Percentiles rank a stretch among this genome's conserved stretches.
Conservation (phyloP, 495 filamentous ascomycete genomes). For the Chaetomium cochliodes region DNA sequence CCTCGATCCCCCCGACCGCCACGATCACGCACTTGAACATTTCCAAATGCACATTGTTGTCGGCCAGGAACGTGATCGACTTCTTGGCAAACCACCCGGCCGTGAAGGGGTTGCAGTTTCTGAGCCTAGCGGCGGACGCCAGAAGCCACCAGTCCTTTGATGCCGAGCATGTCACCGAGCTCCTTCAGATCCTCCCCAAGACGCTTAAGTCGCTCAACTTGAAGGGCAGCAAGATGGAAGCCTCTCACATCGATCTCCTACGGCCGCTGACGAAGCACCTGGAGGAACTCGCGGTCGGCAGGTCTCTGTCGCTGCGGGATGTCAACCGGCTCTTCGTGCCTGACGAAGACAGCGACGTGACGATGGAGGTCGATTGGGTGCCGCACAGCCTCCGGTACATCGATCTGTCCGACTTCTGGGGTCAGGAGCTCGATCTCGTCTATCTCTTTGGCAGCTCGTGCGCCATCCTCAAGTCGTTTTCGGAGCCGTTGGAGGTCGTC, state of each 20-base stretch:
- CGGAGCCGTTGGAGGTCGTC: constrained; percentile 74
- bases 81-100: constrained; percentile 75
- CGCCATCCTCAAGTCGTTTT: constrained; percentile 58
- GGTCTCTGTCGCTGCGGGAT: constrained; percentile 63
- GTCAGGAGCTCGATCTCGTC: constrained; percentile 57
- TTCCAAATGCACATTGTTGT: constrained; percentile 69
- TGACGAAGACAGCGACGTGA: constrained; percentile 40
- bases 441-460: constrained; percentile 61
- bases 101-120: constrained; percentile 63
- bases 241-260: constrained; percentile 62
- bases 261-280: constrained; percentile 74
- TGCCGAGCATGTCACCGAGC: constrained; percentile 59
- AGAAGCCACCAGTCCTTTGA: constrained; percentile 71
- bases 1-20: constrained; percentile 69
- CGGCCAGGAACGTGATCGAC: constrained; percentile 64
- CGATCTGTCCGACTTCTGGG: constrained; percentile 64
- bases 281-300: constrained; percentile 74
- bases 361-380: constrained; percentile 48
- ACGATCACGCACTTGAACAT: constrained; percentile 77
- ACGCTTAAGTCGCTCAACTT: constrained; percentile 74
- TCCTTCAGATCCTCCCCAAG: constrained; percentile 66
- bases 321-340: constrained; percentile 59
- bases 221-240: constrained; percentile 68
- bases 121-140: constrained; percentile 74
- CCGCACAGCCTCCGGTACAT: constrained; percentile 72